Conservation (phyloP, 2,329 filamentous ascomycete genomes). For the Fusarium sp. region DNA sequence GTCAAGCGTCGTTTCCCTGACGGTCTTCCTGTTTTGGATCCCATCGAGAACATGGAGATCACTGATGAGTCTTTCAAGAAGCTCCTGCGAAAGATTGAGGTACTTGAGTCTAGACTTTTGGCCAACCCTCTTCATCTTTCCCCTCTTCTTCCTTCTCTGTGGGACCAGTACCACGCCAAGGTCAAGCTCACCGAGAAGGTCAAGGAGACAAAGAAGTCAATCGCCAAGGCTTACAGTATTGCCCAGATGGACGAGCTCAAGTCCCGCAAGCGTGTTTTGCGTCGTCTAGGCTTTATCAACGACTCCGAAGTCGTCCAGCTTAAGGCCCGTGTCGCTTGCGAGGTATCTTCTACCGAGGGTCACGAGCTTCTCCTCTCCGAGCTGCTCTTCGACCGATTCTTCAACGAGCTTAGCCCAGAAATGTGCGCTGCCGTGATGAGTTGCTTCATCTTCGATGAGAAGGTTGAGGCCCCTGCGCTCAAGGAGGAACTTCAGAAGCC, state of each 20-base stretch:
- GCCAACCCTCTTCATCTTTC: conserved; percentile 93
- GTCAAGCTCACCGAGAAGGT: conserved; percentile 80
- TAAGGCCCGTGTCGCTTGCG: conserved; percentile 96
- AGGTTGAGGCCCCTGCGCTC: conserved; percentile 80
- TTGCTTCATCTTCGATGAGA: conserved; percentile 98
- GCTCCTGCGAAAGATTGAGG: conserved; percentile 93
- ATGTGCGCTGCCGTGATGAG: conserved; percentile 87
- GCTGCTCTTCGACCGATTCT: conserved; percentile 95
- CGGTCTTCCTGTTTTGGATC: conserved; percentile 88
- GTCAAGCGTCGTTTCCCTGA: conserved; percentile 91
- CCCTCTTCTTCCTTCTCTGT: conserved; percentile 83
- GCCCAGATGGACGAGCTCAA: conserved; percentile 97
- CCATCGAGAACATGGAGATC: conserved; percentile 96
- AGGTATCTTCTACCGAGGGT: conserved; percentile 90
- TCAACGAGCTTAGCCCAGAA: conserved; percentile 93
- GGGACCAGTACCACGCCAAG: conserved; percentile 88
- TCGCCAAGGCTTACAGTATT: conserved; percentile 85
- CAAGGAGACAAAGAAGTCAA: conserved; percentile 89
- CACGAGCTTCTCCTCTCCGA: conserved; percentile 95
- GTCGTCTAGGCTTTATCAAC: conserved; percentile 94
- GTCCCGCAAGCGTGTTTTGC: conserved; percentile 92
- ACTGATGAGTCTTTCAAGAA: conserved; percentile 93
- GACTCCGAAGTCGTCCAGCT: conserved; percentile 95
- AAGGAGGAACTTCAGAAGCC: conserved; percentile 89
- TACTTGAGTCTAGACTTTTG: conserved; percentile 89